These are phyloP conservation scores for Glutinoglossum americanum DNA, from an alignment of 495 filamentous ascomycete genomes.

Conservation along the genomic window DNA sequence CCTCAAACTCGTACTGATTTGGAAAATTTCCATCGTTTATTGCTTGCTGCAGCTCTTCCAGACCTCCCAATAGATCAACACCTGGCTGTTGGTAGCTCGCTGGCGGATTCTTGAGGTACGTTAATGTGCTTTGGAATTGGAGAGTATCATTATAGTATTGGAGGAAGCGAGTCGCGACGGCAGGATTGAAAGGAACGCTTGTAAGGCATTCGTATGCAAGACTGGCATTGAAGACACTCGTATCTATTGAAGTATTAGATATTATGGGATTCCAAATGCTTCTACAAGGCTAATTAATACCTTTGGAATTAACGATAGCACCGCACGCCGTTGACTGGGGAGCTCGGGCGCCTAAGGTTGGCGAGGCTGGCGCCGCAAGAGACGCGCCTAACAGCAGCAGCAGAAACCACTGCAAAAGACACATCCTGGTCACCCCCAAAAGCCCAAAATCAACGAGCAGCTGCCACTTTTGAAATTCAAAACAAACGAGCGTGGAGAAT, in stretches of 20 bases:
- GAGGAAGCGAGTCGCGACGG: constrained; percentile 27
- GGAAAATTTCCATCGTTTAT: constrained; percentile 18
- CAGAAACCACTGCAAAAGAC: not conserved
- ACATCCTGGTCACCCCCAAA: not conserved
- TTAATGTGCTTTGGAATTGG: constrained; percentile 33
- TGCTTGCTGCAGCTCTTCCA: constrained; percentile 23
- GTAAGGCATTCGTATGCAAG: constrained; percentile 29
- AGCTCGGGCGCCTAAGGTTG: not conserved
- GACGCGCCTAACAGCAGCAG: not conserved
- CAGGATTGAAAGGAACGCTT: constrained; percentile 32
- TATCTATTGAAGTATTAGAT: not conserved
- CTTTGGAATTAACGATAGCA: not conserved
- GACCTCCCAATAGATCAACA: constrained; percentile 25
- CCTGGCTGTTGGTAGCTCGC: constrained; percentile 30
- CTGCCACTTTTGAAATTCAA: not conserved
- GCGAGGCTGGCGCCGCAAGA: not conserved
- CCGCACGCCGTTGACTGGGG: not conserved
- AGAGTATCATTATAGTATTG: constrained; percentile 32
- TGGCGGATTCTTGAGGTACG: constrained; percentile 33
- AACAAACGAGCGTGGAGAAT: not conserved
- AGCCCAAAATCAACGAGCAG: not conserved
- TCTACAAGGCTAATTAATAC: not conserved
- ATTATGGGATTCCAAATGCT: not conserved
- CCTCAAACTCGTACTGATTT: constrained; percentile 31
- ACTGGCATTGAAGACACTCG: constrained; percentile 17